Percentiles rank a stretch among this genome's conserved stretches.
phyloP scores from a whole-genome alignment of 768 basidiomycete species.

The Kwoniella pini region DNA sequence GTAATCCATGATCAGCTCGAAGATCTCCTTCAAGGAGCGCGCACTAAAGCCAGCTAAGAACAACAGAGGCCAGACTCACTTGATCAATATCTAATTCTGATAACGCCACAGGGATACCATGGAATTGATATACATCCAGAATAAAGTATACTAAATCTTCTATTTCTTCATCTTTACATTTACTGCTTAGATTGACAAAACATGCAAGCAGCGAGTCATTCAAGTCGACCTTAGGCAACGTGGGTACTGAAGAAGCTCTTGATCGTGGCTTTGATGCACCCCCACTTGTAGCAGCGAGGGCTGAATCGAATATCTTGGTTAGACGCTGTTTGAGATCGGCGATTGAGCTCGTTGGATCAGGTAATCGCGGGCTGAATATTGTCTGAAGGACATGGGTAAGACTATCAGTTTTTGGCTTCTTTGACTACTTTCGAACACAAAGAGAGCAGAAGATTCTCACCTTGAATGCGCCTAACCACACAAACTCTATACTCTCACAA shows the following conservation, averaged over 20 bases:
- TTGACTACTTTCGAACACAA: too few relatives aligned
- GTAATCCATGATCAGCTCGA: not conserved
- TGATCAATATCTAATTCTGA: slow-evolving; percentile 91
- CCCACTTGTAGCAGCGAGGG: slow-evolving; percentile 59
- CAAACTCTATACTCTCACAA: slow-evolving; percentile 84
- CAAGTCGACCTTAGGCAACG: slow-evolving; percentile 54
- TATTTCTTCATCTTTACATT: slow-evolving; percentile 86
- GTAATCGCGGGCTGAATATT: slow-evolving; percentile 44
- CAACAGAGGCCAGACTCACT: slow-evolving; percentile 56
- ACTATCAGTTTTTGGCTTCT: not conserved
- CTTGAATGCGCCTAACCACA: slow-evolving; percentile 98
- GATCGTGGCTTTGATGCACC: slow-evolving; percentile 53
- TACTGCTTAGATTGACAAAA: slow-evolving; percentile 77
- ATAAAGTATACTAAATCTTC: slow-evolving; percentile 94
- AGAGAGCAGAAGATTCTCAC: too few relatives aligned
- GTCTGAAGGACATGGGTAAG: slow-evolving; percentile 32
- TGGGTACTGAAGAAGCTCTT: not conserved
- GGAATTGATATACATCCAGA: slow-evolving; percentile 89
- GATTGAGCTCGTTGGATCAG: slow-evolving; percentile 59
- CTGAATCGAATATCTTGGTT: slow-evolving; percentile 73
- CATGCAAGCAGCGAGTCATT: slow-evolving; percentile 78
- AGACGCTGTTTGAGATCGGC: slow-evolving; percentile 66
- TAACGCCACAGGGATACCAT: slow-evolving; percentile 81
- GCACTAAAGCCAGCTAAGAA: not conserved
- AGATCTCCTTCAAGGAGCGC: too few relatives aligned